Conservation (phyloP, 805 yeast genomes). For the Schizosaccharomyces osmophilus region DNA sequence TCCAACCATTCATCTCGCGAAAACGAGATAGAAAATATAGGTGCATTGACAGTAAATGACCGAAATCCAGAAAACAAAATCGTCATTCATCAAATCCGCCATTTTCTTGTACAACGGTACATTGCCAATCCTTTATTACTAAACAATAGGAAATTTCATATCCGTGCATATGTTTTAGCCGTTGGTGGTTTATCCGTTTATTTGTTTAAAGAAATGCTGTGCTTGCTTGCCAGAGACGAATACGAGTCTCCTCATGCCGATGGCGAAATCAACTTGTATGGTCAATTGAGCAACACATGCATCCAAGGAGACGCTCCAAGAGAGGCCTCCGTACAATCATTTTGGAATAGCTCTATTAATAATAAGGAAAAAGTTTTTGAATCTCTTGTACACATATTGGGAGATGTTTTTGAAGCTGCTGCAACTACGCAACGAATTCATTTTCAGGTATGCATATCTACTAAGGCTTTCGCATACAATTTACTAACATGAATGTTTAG, state of each 20-base stretch:
- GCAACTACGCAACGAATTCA: slow-evolving; percentile 55
- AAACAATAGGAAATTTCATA: slow-evolving; percentile 55
- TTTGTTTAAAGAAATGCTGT: slow-evolving; percentile 58
- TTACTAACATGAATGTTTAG: slow-evolving; percentile 2
- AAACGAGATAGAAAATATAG: slow-evolving; percentile 3
- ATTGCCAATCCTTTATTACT: slow-evolving; percentile 42
- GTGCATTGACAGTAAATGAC: background rate
- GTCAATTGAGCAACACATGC: slow-evolving; percentile 88
- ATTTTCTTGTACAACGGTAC: slow-evolving; percentile 75
- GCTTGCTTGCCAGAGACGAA: slow-evolving; percentile 44
- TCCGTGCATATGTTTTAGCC: slow-evolving; percentile 61
- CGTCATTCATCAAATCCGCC: slow-evolving; percentile 67
- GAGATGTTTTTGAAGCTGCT: slow-evolving; percentile 64
- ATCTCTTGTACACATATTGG: slow-evolving; percentile 35
- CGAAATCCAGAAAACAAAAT: slow-evolving; percentile 14
- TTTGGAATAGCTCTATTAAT: slow-evolving; percentile 21
- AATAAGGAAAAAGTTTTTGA: slow-evolving; percentile 19
- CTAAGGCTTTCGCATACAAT: slow-evolving; percentile 11
- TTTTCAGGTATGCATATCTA: slow-evolving; percentile 23
- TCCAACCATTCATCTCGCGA: slow-evolving; percentile 16
- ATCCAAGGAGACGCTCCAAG: slow-evolving; percentile 31
- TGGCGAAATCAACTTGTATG: slow-evolving; percentile 23
- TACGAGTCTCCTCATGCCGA: slow-evolving; percentile 19
- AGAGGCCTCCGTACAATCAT: slow-evolving; percentile 31
- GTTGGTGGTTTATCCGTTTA: slow-evolving; percentile 51